Evolutionary conservation across 768 basidiomycete species (phyloP).

Genomic region (Leccinellum albellum): DNA sequence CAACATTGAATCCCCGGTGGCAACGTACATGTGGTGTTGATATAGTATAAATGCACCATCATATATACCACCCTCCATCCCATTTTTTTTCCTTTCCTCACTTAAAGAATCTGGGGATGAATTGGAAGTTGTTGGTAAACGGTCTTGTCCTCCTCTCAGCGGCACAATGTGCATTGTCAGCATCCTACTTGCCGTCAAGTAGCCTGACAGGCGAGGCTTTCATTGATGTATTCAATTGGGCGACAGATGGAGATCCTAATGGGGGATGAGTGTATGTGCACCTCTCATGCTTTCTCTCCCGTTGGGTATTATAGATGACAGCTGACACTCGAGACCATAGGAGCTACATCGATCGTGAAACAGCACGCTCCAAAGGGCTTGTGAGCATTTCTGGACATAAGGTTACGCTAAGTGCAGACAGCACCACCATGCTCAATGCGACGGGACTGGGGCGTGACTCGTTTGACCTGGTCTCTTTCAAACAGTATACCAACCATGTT

Average conservation of each 20-base stretch:
- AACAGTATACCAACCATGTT: slow-evolving; percentile 33
- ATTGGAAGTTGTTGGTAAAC: background rate
- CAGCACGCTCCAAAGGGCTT: slow-evolving; percentile 54
- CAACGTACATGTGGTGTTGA: background rate
- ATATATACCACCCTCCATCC: background rate
- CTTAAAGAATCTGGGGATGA: background rate
- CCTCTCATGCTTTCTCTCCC: background rate
- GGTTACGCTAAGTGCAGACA: slow-evolving; percentile 34
- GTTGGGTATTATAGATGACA: background rate
- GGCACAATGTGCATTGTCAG: slow-evolving; percentile 26
- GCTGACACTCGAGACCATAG: slow-evolving; percentile 12
- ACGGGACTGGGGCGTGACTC: slow-evolving; percentile 36
- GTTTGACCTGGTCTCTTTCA: slow-evolving; percentile 31
- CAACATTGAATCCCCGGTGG: background rate
- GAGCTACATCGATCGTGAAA: slow-evolving; percentile 43
- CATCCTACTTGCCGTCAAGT: slow-evolving; percentile 45
- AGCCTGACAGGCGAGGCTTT: slow-evolving; percentile 49
- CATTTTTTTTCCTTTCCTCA: background rate
- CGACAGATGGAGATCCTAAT: slow-evolving; percentile 28
- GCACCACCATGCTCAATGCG: slow-evolving; percentile 28
- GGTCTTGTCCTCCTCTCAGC: slow-evolving; percentile 8
- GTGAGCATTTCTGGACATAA: slow-evolving; percentile 49
- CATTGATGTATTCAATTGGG: slow-evolving; percentile 32
- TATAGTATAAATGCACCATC: background rate
- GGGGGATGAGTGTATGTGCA: slow-evolving; percentile 24